Evolutionary conservation across 1,139 yeast genomes (phyloP).

Genomic region (Nakaseomyces kungkrabaensis): DNA sequence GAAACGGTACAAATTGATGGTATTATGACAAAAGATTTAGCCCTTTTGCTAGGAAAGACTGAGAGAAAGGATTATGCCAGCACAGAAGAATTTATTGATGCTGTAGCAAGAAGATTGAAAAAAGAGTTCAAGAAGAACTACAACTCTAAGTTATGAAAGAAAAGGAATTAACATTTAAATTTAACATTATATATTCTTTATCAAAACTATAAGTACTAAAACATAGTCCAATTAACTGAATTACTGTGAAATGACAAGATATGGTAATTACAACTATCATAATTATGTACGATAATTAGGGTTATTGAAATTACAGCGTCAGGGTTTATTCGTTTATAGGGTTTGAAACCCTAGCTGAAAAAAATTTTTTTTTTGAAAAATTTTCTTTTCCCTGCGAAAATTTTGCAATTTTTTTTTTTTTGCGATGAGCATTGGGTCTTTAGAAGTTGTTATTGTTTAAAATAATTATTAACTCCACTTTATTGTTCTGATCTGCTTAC

Average conservation of each 20-base stretch:
- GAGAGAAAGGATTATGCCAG: conserved; percentile 73
- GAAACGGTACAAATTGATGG: conserved; percentile 81
- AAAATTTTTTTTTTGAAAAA: conserved; percentile 2
- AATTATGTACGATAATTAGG: neutral
- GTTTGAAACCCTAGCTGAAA: neutral
- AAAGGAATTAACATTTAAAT: too few relatives aligned
- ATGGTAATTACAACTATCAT: neutral
- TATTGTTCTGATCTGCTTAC: neutral
- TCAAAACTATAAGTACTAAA: too few relatives aligned
- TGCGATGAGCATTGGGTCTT: conserved; percentile 3
- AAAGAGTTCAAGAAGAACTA: conserved; percentile 9
- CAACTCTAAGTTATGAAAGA: neutral
- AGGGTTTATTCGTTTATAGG: neutral
- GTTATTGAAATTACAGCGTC: too few relatives aligned
- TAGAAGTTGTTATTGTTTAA: neutral
- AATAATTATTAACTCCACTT: neutral
- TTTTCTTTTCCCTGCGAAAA: conserved; percentile 3
- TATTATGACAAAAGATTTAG: conserved; percentile 92
- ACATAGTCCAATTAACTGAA: too few relatives aligned
- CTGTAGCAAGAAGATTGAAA: conserved; percentile 49
- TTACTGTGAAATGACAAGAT: too few relatives aligned
- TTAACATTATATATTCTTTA: neutral
- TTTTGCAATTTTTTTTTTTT: neutral
- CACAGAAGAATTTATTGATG: conserved; percentile 84
- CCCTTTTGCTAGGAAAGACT: conserved; percentile 77